Evolutionary conservation across 2,329 filamentous ascomycete species (phyloP).

Genomic region (Fusarium sulawesiense): DNA sequence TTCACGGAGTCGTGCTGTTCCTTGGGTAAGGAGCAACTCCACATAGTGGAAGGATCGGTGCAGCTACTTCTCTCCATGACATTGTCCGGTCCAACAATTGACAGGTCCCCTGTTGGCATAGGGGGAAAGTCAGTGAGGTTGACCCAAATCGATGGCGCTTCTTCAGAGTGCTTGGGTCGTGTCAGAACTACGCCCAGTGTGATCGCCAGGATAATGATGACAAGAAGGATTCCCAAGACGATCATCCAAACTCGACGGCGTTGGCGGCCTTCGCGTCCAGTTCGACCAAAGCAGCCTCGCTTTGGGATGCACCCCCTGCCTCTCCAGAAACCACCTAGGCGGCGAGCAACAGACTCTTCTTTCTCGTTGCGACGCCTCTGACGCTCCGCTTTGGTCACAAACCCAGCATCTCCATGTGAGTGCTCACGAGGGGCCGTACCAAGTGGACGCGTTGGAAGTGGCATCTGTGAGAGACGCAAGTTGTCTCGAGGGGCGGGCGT

Average conservation of each 20-base stretch:
- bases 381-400: conserved; percentile 60
- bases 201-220: conserved; percentile 67
- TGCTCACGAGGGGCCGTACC: conserved; percentile 62
- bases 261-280: conserved; percentile 71
- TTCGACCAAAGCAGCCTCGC: conserved; percentile 73
- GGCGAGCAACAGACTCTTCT: conserved; percentile 70
- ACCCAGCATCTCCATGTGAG: conserved; percentile 55
- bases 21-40: conserved; percentile 88
- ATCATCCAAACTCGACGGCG: conserved; percentile 69
- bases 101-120: conserved; percentile 85
- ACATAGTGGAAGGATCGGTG: conserved; percentile 77
- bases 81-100: conserved; percentile 78
- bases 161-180: conserved; percentile 40
- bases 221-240: conserved; percentile 62
- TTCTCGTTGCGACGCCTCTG: conserved; percentile 70
- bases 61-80: conserved; percentile 74
- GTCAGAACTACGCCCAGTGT: conserved; percentile 68
- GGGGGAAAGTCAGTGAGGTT: conserved; percentile 89
- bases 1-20: conserved; percentile 74
- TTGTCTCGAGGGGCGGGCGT: conserved; percentile 54
- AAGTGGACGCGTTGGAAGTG: conserved; percentile 57
- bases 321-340: conserved; percentile 71
- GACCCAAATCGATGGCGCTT: conserved; percentile 71
- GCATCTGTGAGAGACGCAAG: conserved; percentile 33
- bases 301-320: conserved; percentile 72